These are phyloP conservation scores for Purpureocillium lavendulum DNA, from an alignment of 2,329 filamentous ascomycete species.

Conservation along the genomic window DNA sequence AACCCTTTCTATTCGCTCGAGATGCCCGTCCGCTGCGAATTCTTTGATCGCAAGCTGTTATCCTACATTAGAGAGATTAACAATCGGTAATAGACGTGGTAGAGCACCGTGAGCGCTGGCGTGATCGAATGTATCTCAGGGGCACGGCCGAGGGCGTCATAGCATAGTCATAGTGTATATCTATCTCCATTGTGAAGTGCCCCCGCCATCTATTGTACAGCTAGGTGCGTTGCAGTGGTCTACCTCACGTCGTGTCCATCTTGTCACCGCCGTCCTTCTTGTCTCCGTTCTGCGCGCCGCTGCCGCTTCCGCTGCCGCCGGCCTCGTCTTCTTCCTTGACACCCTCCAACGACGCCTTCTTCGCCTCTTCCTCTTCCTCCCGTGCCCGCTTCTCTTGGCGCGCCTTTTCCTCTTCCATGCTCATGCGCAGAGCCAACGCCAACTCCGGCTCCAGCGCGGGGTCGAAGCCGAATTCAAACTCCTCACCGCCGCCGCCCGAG, in stretches of 20 bases:
- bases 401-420: conserved; percentile 95
- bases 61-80: conserved; percentile 72
- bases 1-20: conserved; percentile 98
- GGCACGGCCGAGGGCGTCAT: too few relatives aligned
- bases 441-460: conserved; percentile 88
- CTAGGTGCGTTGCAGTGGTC: too few relatives aligned
- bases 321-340: conserved; percentile 75
- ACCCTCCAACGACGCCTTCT: conserved; percentile 68
- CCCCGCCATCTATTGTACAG: conserved; percentile 21
- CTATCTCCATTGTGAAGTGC: neutral
- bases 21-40: conserved; percentile 93
- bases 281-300: conserved; percentile 32
- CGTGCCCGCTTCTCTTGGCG: conserved; percentile 79
- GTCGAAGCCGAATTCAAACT: conserved; percentile 72
- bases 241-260: conserved; percentile 72
- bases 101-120: neutral
- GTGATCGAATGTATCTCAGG: neutral
- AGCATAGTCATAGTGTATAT: neutral
- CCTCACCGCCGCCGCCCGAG: conserved; percentile 55
- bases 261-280: conserved; percentile 56
- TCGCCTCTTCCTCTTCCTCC: conserved; percentile 63
- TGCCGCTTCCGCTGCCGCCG: conserved; percentile 37
- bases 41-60: conserved; percentile 80
- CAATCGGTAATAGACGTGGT: conserved; percentile 35
- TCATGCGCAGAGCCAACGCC: conserved; percentile 90